Conservation (phyloP, 2,329 filamentous ascomycete genomes). For the Exophiala mesophila region DNA sequence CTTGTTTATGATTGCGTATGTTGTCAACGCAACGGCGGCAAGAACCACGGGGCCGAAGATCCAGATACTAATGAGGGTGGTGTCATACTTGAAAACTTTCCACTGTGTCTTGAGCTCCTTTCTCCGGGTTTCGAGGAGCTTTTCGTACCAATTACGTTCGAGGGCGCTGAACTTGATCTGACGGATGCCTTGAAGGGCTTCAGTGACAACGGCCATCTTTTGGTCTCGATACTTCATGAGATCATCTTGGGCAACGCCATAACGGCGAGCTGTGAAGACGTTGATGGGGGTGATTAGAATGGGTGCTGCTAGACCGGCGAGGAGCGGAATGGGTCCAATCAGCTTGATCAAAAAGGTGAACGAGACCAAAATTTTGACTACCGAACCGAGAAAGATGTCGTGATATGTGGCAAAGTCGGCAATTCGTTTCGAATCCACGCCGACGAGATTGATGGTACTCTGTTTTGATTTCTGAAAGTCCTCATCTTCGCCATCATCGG, state of each 20-base stretch:
- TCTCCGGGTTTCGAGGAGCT: conserved; percentile 60
- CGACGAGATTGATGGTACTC: conserved; percentile 70
- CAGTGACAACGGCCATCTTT: conserved; percentile 70
- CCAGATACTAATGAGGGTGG: conserved; percentile 62
- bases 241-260: conserved; percentile 59
- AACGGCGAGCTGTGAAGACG: conserved; percentile 59
- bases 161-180: conserved; percentile 82
- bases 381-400: conserved; percentile 58
- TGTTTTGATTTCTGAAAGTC: conserved; percentile 57
- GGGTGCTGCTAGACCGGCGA: conserved; percentile 62
- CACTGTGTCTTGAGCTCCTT: conserved; percentile 64
- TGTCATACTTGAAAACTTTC: conserved; percentile 61
- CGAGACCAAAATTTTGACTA: conserved; percentile 61
- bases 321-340: conserved; percentile 65
- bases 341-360: conserved; percentile 63
- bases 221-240: conserved; percentile 72
- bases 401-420: conserved; percentile 64
- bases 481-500: conserved; percentile 48
- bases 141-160: conserved; percentile 68
- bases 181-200: conserved; percentile 71
- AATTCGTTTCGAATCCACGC: conserved; percentile 67
- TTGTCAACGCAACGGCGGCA: conserved; percentile 64
- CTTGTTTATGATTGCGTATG: conserved; percentile 62
- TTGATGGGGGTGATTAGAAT: conserved; percentile 64
- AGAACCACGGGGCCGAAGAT: conserved; percentile 69